These are phyloP conservation scores for Mortierella hygrophila DNA, from an alignment of 192 early-diverging fungal species.

Conservation along the genomic window DNA sequence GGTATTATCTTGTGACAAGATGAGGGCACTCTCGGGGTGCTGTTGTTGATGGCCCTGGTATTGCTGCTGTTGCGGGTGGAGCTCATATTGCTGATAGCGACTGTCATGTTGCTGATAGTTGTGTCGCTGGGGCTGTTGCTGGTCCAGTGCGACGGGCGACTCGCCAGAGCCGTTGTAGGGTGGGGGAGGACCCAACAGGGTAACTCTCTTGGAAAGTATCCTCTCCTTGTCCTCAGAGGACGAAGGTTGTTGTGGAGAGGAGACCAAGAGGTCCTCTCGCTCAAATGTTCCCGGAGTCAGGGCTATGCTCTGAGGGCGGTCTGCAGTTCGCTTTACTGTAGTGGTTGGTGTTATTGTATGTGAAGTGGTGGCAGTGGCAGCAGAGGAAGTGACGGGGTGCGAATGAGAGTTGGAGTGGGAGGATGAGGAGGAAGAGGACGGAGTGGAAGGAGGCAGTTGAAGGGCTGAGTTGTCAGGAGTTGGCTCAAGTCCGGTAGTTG, in stretches of 20 bases:
- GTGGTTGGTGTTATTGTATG: neutral
- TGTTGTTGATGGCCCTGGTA: slow-evolving; percentile 7
- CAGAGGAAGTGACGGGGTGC: neutral
- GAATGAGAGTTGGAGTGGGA: slow-evolving; percentile 5
- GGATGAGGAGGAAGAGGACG: slow-evolving; percentile 12
- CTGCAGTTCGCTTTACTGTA: neutral
- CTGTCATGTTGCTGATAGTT: neutral
- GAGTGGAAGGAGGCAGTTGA: slow-evolving; percentile 7
- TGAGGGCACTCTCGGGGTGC: slow-evolving; percentile 49
- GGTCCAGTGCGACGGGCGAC: neutral
- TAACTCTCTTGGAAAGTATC: slow-evolving; percentile 31
- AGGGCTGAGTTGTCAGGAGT: slow-evolving; percentile 35
- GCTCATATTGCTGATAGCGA: neutral
- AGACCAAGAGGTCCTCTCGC: slow-evolving; percentile 14
- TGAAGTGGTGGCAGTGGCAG: slow-evolving; percentile 4
- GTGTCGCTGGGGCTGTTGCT: slow-evolving; percentile 6
- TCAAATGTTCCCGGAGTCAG: slow-evolving; percentile 17
- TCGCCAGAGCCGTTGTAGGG: slow-evolving; percentile 27
- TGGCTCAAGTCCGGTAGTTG: slow-evolving; percentile 14
- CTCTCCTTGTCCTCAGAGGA: slow-evolving; percentile 6
- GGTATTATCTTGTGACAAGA: slow-evolving; percentile 57
- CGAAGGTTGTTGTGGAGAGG: slow-evolving; percentile 3
- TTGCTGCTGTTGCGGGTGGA: slow-evolving; percentile 16
- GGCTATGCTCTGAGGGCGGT: slow-evolving; percentile 35
- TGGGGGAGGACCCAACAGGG: slow-evolving; percentile 38